Base-by-base conservation (phyloP, 2,329 filamentous ascomycete species). In the Neonectria coccinea region DNA sequence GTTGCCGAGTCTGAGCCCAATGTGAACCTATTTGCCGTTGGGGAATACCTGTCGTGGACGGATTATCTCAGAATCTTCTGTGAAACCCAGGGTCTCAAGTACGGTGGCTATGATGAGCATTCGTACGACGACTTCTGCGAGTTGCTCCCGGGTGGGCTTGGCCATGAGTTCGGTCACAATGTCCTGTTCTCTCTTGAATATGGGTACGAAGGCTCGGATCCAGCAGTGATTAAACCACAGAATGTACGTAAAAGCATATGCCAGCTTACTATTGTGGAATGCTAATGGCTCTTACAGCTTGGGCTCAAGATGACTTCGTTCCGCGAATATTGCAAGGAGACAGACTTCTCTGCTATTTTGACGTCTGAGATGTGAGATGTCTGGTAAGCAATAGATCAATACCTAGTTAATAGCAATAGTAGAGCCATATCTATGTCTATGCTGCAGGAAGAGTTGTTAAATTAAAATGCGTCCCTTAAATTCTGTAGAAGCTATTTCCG, bases 71-170 rank as follows among this genome's bases (percentile, higher is more conserved):
- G 36, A 3, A 64, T 56, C 33, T 51, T 70, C 56, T 67, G 67
- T 31, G 59, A 62, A 44, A 59, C 62, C 10, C 50, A 70, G n/a
- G 62, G 67, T 25, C 41, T 68, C n/a, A 47, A 64, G 18, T 62
- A 68, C 39, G 56, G 67, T 41, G 58, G 66, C 31, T 70, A 64
- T 16, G 67, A 70, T 18, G 64, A 69, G n/a, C 47, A 66, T n/a
- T 62, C 64, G 0, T 65, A 67, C 22, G 65, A 70, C 0, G 50
- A 67, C 6, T 58, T 67, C 2, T 62, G 51, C 25, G 42, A 66
- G 25, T n/a, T 68, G 11, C 33, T 66, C 11, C 66, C 66, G 0
- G 66, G 66, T 1, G 66, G 66, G 14, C 53, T 68, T 6, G 56
- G 67, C 1, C 57, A 70, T 33, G 68, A 70, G 44, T 65, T 70